Base-by-base conservation (phyloP, 345 rosid genomes). In the Hirschfeldia incana region DNA sequence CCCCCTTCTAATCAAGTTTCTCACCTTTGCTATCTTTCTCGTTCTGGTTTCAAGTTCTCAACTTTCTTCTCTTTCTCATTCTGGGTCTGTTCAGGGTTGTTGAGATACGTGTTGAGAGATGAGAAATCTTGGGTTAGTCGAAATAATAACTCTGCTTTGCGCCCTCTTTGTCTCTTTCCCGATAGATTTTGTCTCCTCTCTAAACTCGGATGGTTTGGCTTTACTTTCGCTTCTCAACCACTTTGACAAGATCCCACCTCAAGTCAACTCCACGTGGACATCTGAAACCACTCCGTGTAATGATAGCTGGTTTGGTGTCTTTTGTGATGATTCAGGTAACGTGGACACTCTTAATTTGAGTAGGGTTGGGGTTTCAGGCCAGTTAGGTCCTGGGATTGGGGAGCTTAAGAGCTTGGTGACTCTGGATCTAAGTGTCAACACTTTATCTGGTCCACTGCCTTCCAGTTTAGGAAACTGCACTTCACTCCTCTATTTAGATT, bases 231-330 rank as follows among this genome's bases (percentile, higher is more conserved):
- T 92, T 64, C 46, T 76, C 82, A 77, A 75, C 26, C 89, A 69
- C 66, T 89, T 92, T 87, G 80, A 62, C 2, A 62, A 51, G n/a
- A 70, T 82, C 29, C 91, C 91, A 65, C n/a, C n/a, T n/a, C n/a
- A n/a, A n/a, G n/a, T n/a, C n/a, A n/a, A n/a, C n/a, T n/a, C 85
- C 0, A 78, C 83, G 33, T 92, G 94, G 93, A 74, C 85, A 67
- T 81, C 91, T 8, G 82, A 84, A 67, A 28, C 86, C 74, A 83
- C 73, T 74, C 90, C 92, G 0, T 90, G 97, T 76, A n/a, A n/a
- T n/a, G 67, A 42, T n/a, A 76, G 77, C 16, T 92, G 97, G 97
- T 63, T 76, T 4, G 93, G 94, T 57, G 66, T 92, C 37, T 62
- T 12, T 16, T 89, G 93, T 78, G 85, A 86, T 44, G 13, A 3